phyloP scores from a whole-genome alignment of 1,284 basidiomycete genomes.

The Pascua guehoae region DNA sequence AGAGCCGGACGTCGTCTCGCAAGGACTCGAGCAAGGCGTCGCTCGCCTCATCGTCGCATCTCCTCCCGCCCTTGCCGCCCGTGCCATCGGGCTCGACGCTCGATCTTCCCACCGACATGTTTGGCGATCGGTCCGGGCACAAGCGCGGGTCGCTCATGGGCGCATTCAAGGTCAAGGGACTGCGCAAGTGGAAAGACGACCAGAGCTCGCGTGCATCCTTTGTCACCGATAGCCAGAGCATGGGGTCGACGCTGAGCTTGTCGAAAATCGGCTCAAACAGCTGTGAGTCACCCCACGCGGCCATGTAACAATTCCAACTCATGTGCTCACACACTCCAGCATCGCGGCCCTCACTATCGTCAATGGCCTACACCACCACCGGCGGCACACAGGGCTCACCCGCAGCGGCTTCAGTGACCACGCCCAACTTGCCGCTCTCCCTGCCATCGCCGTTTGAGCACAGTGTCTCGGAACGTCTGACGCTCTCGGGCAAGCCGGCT shows the following conservation, averaged over 20 bases:
- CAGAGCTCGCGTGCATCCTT: slow-evolving; percentile 7
- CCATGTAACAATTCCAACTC: background rate
- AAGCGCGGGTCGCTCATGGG: slow-evolving; percentile 28
- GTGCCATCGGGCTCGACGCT: slow-evolving; percentile 23
- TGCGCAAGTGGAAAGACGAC: slow-evolving; percentile 18
- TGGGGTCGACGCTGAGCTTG: slow-evolving; percentile 4
- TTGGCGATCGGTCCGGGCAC: slow-evolving; percentile 9
- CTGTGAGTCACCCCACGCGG: slow-evolving; percentile 6
- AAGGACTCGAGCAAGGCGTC: background rate
- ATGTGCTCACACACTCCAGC: background rate
- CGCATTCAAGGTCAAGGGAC: slow-evolving; percentile 24
- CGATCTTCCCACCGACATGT: slow-evolving; percentile 22
- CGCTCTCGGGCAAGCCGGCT: no score
- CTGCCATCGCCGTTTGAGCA: no score
- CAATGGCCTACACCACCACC: slow-evolving; percentile 4
- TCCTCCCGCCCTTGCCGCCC: slow-evolving; percentile 15
- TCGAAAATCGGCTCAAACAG: slow-evolving; percentile 13
- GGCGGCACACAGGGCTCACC: no score
- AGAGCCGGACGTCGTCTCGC: background rate
- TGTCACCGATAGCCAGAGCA: slow-evolving; percentile 6
- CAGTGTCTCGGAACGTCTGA: no score
- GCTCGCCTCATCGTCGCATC: slow-evolving; percentile 9
- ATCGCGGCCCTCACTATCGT: slow-evolving; percentile 7
- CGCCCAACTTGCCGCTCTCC: no score
- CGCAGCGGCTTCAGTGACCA: no score